phyloP scores from a whole-genome alignment of 192 early-diverging fungal genomes.

The Bifiguratus adelaidae region DNA sequence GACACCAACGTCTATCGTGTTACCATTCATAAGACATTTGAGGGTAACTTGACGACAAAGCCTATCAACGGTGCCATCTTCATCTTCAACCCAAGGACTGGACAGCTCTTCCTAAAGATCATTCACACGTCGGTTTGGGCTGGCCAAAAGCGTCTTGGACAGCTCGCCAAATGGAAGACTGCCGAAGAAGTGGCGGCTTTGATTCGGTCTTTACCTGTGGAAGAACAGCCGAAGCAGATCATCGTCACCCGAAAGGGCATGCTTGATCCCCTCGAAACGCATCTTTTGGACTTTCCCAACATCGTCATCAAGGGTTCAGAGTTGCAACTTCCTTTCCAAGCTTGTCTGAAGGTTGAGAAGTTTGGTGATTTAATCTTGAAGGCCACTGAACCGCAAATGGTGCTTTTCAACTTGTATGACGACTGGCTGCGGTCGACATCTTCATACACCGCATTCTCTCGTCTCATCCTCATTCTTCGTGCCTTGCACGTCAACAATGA shows the following conservation, averaged over 20 bases:
- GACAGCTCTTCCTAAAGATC: slow-evolving; percentile 97
- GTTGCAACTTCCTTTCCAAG: slow-evolving; percentile 96
- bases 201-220: slow-evolving; percentile 95
- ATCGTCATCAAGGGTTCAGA: slow-evolving; percentile 98
- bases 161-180: slow-evolving; percentile 99
- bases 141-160: slow-evolving; percentile 97
- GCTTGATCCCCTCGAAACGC: slow-evolving; percentile 97
- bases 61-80: slow-evolving; percentile 99
- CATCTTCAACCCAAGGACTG: slow-evolving; percentile 97
- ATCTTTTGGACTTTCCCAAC: slow-evolving; percentile 96
- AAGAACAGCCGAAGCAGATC: slow-evolving; percentile 99
- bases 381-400: slow-evolving; percentile 98
- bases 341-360: slow-evolving; percentile 96
- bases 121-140: slow-evolving; percentile 99
- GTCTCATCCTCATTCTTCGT: slow-evolving; percentile 90
- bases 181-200: slow-evolving; percentile 99
- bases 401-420: slow-evolving; percentile 81
- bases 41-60: slow-evolving; percentile 98
- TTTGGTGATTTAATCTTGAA: slow-evolving; percentile 97
- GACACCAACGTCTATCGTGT: slow-evolving; percentile 99
- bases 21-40: slow-evolving; percentile 98
- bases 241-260: slow-evolving; percentile 99
- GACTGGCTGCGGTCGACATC: slow-evolving; percentile 95
- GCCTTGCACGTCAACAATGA: slow-evolving; percentile 98
- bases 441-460: slow-evolving; percentile 97